Evolutionary conservation across 2,329 filamentous ascomycete species (phyloP), one percentile per base, ranked within the genome.

Genomic region (Chaetomium globosum): DNA sequence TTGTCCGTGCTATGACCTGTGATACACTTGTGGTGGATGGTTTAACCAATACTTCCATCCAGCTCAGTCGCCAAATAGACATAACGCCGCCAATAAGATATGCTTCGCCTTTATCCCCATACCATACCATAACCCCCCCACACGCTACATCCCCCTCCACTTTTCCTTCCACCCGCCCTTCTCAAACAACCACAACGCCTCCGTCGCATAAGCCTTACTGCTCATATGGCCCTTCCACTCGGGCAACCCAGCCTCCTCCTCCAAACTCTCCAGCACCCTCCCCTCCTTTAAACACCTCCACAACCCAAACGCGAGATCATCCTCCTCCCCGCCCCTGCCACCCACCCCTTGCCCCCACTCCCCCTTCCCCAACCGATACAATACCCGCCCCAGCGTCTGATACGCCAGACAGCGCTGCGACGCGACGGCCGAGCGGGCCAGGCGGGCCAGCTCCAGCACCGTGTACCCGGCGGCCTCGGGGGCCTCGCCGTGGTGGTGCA

Each of bases 391-490:
- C 0, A 98, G 80, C 0, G 93, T 94, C 77, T 97, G 94, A 77
- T 92, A 97, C 0, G 95, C 92, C 67, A 98, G 85, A 73, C 95
- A 97, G 12, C 94, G 81, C 80, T 99, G 95, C 0, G 91, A 89
- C 0, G 95, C 87, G 23, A 97, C 92, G 0, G 88, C 87, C 63
- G 91, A 96, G 39, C 94, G 85, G 4, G 92, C 88, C 1, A 97
- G 83, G 36, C 89, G 86, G 1, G 92, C 89, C 1, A 99, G 82
- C 77, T 99, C 95, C 0, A 88, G 87, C 33, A 99, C 85, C 0
- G 95, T 98, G 77, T 99, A 99, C 0, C 95, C 95, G 0, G 95
- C 95, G 1, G 93, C 92, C 77, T 96, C 92, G 19, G 95, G 95
- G 1, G 94, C 93, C 65, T 93, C 87, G 68, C 90, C 93, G 76